These are phyloP conservation scores for Agrocybe chaxingu DNA, from an alignment of 768 basidiomycete genomes.

Conservation along the genomic window DNA sequence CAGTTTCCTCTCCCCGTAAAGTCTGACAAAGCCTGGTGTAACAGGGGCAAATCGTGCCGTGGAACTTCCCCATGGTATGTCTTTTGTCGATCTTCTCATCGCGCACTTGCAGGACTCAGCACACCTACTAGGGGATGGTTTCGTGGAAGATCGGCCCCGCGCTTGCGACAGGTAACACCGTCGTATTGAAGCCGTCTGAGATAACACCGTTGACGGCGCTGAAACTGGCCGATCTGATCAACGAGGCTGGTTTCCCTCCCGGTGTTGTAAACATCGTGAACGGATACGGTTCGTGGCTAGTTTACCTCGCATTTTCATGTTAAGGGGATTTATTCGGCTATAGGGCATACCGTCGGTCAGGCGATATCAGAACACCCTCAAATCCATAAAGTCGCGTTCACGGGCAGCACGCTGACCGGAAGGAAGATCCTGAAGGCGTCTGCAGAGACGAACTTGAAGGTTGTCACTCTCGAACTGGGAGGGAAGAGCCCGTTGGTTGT, in stretches of 20 bases:
- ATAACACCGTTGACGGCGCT: slow-evolving; percentile 69
- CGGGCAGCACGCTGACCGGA: slow-evolving; percentile 71
- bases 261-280: slow-evolving; percentile 73
- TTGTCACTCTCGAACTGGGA: slow-evolving; percentile 71
- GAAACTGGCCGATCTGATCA: slow-evolving; percentile 43
- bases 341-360: slow-evolving; percentile 52
- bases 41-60: slow-evolving; percentile 56
- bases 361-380: slow-evolving; percentile 63
- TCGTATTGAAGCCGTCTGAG: slow-evolving; percentile 79
- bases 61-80: slow-evolving; percentile 44
- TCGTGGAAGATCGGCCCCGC: slow-evolving; percentile 74
- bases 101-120: background rate
- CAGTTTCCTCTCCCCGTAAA: background rate
- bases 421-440: slow-evolving; percentile 71
- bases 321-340: background rate
- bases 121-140: slow-evolving; percentile 37
- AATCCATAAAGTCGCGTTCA: slow-evolving; percentile 76
- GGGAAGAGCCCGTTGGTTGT: slow-evolving; percentile 65
- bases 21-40: background rate
- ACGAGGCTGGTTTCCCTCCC: slow-evolving; percentile 72
- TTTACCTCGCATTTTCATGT: background rate
- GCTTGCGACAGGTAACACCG: slow-evolving; percentile 69
- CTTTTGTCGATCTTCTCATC: background rate
- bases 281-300: slow-evolving; percentile 47
- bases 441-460: slow-evolving; percentile 70